Conservation (phyloP, 305 asterid genomes). For the Fraxinus xanthoxyloides region DNA sequence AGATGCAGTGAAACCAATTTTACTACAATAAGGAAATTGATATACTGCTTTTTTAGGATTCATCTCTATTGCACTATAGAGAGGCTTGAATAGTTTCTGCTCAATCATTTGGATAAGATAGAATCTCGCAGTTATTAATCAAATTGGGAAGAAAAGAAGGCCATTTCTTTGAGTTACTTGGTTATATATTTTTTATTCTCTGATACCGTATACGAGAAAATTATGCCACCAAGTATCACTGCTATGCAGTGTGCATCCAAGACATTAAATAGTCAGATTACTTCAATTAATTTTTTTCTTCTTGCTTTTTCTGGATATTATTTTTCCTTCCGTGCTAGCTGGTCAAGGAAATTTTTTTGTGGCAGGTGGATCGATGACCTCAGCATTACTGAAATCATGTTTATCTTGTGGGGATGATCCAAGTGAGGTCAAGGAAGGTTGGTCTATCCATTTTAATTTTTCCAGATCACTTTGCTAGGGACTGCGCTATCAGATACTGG, state of each 20-base stretch:
- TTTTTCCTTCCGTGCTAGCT: constrained; percentile 9
- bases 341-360: constrained; percentile 23
- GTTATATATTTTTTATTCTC: neutral
- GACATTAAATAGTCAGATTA: neutral
- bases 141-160: neutral
- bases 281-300: neutral
- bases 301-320: neutral
- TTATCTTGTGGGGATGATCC: constrained; percentile 94
- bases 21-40: neutral
- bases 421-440: constrained; percentile 78
- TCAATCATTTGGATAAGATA: neutral
- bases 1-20: neutral
- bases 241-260: neutral
- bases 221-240: neutral
- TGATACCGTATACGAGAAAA: neutral
- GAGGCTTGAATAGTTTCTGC: neutral
- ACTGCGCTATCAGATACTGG: neutral
- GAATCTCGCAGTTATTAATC: neutral
- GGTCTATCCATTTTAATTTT: constrained; percentile 17
- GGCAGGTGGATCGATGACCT: constrained; percentile 63
- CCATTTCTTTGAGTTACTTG: neutral
- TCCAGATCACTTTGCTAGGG: neutral
- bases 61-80: neutral
- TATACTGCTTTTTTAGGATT: neutral
- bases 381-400: constrained; percentile 64